A percentile compares a stretch with the other conserved stretches of the same genome.
phyloP scores from a whole-genome alignment of 805 yeast genomes.

The Blastobotrys americana region DNA sequence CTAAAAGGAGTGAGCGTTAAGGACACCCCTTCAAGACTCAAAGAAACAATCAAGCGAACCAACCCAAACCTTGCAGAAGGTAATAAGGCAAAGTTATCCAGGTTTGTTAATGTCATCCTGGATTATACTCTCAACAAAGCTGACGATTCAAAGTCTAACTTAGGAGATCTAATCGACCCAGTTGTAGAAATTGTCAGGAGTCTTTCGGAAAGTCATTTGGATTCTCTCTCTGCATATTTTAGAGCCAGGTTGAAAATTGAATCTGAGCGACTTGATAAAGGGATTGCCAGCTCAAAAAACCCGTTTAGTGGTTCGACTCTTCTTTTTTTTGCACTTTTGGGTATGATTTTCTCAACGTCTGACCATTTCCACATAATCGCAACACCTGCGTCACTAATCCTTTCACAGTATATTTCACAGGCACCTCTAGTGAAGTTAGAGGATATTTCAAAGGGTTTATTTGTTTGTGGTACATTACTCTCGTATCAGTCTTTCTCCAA shows the following conservation, averaged over 20 bases:
- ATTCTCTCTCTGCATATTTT: conserved; percentile 26
- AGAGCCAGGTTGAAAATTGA: not conserved
- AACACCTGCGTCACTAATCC: conserved; percentile 70
- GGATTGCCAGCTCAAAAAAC: conserved; percentile 1
- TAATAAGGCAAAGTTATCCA: conserved; percentile 65
- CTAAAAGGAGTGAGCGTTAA: not conserved
- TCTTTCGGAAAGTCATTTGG: conserved; percentile 7
- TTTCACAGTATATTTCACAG: conserved; percentile 62
- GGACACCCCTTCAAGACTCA: not conserved
- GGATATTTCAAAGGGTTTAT: conserved; percentile 52
- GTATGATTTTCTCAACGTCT: conserved; percentile 81
- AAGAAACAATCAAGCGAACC: conserved; percentile 47
- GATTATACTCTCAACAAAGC: conserved; percentile 52
- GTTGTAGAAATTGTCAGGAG: conserved; percentile 28
- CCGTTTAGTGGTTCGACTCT: conserved; percentile 45
- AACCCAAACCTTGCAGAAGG: conserved; percentile 78
- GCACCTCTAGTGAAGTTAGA: conserved; percentile 36
- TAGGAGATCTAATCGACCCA: not conserved
- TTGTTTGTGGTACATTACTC: conserved; percentile 55
- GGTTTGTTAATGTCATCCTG: conserved; percentile 55
- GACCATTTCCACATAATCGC: conserved; percentile 90
- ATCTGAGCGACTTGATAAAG: not conserved
- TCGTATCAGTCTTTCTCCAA: conserved; percentile 75
- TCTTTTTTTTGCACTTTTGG: conserved; percentile 61
- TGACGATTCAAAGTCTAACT: conserved; percentile 22